Conservation (phyloP, 257 asterid genomes). For the Solanum bukasovii region DNA sequence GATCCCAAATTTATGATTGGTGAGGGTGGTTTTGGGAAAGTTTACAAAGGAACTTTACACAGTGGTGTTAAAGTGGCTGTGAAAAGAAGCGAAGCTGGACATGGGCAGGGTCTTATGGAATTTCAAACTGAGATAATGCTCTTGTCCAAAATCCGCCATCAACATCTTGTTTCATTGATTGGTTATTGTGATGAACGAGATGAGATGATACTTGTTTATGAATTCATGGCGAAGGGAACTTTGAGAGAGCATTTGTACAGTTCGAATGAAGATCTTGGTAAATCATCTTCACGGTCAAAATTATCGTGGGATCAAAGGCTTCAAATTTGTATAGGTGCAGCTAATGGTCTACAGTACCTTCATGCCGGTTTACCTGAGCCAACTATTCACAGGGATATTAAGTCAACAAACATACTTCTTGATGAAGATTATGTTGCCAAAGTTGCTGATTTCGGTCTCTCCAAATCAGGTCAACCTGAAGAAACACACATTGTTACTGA, state of each 20-base stretch:
- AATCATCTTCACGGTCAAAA: background rate
- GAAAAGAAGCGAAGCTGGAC: constrained; percentile 49
- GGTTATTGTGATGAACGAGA: constrained; percentile 47
- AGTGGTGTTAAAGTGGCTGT: constrained; percentile 49
- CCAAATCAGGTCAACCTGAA: constrained; percentile 26
- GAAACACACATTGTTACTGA: constrained; percentile 35
- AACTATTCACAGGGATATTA: constrained; percentile 52
- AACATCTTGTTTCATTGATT: constrained; percentile 47
- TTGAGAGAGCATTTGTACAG: constrained; percentile 43
- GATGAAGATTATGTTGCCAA: constrained; percentile 51
- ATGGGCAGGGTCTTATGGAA: constrained; percentile 41
- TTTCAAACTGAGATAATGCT: constrained; percentile 47
- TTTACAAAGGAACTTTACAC: constrained; percentile 35
- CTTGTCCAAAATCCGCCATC: constrained; percentile 45
- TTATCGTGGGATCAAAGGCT: constrained; percentile 49
- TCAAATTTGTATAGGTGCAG: constrained; percentile 42
- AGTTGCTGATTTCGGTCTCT: constrained; percentile 59
- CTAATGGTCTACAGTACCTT: constrained; percentile 42
- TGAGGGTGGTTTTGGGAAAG: constrained; percentile 62
- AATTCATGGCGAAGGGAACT: constrained; percentile 58
- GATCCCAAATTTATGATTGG: constrained; percentile 30
- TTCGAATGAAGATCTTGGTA: background rate
- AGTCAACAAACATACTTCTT: constrained; percentile 54
- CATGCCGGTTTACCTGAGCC: constrained; percentile 31
- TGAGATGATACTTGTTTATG: constrained; percentile 53